Conservation (phyloP, 371 early-diverging fungal species). For the Mucor mucedo region DNA sequence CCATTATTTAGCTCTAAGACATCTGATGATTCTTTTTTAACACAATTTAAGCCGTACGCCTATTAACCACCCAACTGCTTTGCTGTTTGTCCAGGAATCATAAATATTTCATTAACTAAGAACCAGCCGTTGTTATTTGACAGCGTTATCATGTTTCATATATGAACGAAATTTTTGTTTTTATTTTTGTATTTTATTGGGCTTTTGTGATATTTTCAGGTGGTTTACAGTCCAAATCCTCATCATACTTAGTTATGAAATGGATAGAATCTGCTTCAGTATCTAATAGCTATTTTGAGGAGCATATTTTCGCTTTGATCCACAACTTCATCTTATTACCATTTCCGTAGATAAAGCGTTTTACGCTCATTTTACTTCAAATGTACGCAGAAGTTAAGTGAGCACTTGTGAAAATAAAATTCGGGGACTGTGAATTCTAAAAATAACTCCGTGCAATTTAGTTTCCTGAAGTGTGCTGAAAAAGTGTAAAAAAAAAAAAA, state of each 20-base stretch:
- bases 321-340: conserved; percentile 19
- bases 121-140: conserved; percentile 12
- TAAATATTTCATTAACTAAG: conserved; percentile 5
- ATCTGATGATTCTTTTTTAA: too few relatives aligned
- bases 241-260: too few relatives aligned
- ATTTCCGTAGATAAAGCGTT: conserved; percentile 19
- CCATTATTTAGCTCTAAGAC: too few relatives aligned
- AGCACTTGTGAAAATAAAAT: conserved; percentile 18
- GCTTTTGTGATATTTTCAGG: conserved; percentile 21
- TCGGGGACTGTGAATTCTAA: conserved; percentile 8
- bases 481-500: too few relatives aligned
- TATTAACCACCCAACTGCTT: background rate
- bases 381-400: conserved; percentile 8
- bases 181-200: conserved; percentile 16
- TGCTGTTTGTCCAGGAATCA: conserved; percentile 8
- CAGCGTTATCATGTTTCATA: conserved; percentile 13
- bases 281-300: conserved; percentile 15
- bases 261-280: conserved; percentile 13
- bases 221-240: conserved; percentile 19
- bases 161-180: conserved; percentile 11
- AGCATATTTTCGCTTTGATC: conserved; percentile 21
- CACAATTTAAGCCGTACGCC: too few relatives aligned
- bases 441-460: background rate
- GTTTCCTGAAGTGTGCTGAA: too few relatives aligned
- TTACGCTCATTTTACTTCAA: conserved; percentile 14